These are phyloP conservation scores for Xerocomellus intermedius DNA, from an alignment of 768 basidiomycete genomes.

Conservation along the genomic window DNA sequence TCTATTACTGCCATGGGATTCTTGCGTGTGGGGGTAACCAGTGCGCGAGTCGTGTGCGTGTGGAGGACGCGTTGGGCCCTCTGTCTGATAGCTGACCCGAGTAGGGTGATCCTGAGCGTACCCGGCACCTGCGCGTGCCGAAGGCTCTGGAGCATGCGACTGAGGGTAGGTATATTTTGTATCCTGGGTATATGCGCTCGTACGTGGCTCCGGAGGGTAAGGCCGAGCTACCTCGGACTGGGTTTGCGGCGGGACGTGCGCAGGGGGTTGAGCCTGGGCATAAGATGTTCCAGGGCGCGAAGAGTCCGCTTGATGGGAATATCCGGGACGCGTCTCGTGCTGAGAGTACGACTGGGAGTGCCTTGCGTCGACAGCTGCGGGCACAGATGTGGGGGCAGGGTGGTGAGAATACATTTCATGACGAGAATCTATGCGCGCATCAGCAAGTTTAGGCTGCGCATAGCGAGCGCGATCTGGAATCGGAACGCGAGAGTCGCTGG, in stretches of 20 bases:
- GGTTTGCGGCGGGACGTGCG: constrained; percentile 8
- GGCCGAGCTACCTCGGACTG: constrained; percentile 19
- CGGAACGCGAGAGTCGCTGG: constrained; percentile 24
- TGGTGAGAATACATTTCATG: constrained; percentile 25
- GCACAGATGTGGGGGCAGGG: constrained; percentile 9
- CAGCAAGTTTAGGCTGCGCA: constrained; percentile 17
- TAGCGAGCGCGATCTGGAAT: constrained; percentile 24
- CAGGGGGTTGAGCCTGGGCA: constrained; percentile 10
- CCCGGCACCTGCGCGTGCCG: constrained; percentile 10
- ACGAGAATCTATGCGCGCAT: constrained; percentile 26
- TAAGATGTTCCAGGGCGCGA: constrained; percentile 24
- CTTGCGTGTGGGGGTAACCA: constrained; percentile 16
- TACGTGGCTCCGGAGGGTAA: constrained; percentile 18
- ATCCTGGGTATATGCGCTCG: constrained; percentile 24
- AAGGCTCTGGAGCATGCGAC: constrained; percentile 16
- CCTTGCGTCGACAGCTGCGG: constrained; percentile 19
- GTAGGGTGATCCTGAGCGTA: constrained; percentile 17
- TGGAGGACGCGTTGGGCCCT: constrained; percentile 15
- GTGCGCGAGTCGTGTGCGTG: constrained; percentile 20
- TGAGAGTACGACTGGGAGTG: constrained; percentile 22
- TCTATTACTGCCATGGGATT: constrained; percentile 15
- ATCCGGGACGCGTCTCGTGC: constrained; percentile 21
- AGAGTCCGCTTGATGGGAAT: constrained; percentile 19
- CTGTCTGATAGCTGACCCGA: constrained; percentile 15
- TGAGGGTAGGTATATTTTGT: constrained; percentile 24